Evolutionary conservation across 768 basidiomycete genomes (phyloP).

Genomic region (Hemileccinum impolitum): DNA sequence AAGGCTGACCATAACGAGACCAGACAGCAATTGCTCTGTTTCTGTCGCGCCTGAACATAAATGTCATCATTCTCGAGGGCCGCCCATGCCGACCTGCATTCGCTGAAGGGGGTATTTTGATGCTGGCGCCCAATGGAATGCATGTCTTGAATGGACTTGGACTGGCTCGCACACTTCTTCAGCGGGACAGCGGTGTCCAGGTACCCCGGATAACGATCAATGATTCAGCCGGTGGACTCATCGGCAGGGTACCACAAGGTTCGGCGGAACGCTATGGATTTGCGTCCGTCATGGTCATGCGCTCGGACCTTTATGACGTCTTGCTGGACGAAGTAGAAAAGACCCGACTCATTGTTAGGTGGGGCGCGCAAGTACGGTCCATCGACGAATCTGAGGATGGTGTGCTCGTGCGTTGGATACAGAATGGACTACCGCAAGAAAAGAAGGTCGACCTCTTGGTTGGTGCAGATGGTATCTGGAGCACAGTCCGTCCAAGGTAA

Average conservation of each 20-base stretch:
- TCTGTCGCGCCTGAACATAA: conserved; percentile 18
- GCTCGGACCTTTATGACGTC: conserved; percentile 32
- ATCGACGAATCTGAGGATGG: conserved; percentile 23
- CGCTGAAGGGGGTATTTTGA: conserved; percentile 25
- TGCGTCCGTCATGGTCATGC: conserved; percentile 24
- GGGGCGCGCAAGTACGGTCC: conserved; percentile 24
- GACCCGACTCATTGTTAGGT: conserved; percentile 14
- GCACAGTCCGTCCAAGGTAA: conserved; percentile 24
- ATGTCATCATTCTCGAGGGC: conserved; percentile 23
- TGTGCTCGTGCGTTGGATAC: conserved; percentile 26
- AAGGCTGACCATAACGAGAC: not conserved
- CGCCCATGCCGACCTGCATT: conserved; percentile 15
- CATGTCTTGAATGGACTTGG: conserved; percentile 26
- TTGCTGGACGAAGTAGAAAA: conserved; percentile 28
- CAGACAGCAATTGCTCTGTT: conserved; percentile 25
- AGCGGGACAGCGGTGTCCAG: conserved; percentile 17
- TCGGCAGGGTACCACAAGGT: conserved; percentile 27
- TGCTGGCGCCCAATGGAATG: conserved; percentile 31
- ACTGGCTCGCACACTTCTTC: conserved; percentile 22
- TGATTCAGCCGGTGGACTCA: conserved; percentile 18
- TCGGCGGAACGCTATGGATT: conserved; percentile 26
- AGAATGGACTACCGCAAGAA: conserved; percentile 17
- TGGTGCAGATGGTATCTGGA: conserved; percentile 33
- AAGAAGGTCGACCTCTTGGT: conserved; percentile 30
- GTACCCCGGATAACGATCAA: conserved; percentile 21